Base-by-base conservation (phyloP, 2,329 filamentous ascomycete genomes). In the Ophiostoma himal-ulmi region DNA sequence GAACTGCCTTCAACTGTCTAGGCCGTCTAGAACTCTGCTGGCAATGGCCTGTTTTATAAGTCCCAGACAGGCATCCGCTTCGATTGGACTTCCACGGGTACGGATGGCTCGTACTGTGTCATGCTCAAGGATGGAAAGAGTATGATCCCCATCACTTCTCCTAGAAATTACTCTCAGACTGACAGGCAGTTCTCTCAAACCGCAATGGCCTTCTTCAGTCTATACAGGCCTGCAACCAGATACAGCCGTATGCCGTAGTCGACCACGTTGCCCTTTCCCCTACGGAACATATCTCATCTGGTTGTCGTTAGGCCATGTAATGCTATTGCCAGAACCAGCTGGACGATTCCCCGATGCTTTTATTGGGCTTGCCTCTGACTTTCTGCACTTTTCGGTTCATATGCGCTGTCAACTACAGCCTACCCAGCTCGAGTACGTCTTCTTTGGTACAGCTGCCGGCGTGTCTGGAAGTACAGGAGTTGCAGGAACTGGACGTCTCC, bases 111-210 rank as follows among this genome's bases (percentile, higher is more conserved):
- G 22, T 54, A 54, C 52, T 54, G 52, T 22, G 52, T 26, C 52
- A 54, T 54, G 52, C 52, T 54, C 52, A 22, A 54, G 52, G 52
- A 26, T 54, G 52, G 52, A 54, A 54, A 26, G 52, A 54, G 52
- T 54, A 26, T 13, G 52, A 14, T 26, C 10, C 17, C 4, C 52
- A 26, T n/a, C 41, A 20, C 13, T 20, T 26, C 52, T 54, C 22
- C 52, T 30, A 30, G 26, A 30, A 10, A 54, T 26, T 22, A 11
- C 5, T 20, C 7, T n/a, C 10, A 26, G n/a, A 48, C 52, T 10
- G 10, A 26, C 52, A 54, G 4, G 4, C 2, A 54, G 52, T 54
- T 2, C 52, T 54, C 0, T 54, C 52, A 26, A 54, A 54, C 52
- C 52, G 52, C 11, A 26, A 54, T 8, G 52, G 26, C n/a, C 52